These are phyloP conservation scores for Santalum album DNA, from an alignment of 164 flowering plant species.

Conservation along the genomic window DNA sequence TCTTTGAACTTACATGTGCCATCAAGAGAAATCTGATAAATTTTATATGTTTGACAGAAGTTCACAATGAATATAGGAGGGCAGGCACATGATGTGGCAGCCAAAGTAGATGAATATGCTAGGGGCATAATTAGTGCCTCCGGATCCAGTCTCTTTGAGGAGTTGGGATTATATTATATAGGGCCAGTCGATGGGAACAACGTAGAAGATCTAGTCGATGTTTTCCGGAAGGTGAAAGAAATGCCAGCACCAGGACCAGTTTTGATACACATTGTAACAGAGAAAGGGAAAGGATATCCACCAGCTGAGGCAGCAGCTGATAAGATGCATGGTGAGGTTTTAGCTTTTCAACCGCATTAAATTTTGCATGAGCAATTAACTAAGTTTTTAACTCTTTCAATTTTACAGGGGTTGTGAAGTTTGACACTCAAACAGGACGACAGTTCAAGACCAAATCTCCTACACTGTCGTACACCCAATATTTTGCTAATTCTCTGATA, in stretches of 20 bases:
- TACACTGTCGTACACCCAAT: slow-evolving; percentile 69
- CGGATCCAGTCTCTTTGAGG: slow-evolving; percentile 76
- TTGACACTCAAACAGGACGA: slow-evolving; percentile 67
- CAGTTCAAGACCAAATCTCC: slow-evolving; percentile 63
- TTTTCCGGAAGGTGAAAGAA: slow-evolving; percentile 60
- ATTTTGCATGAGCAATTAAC: too few relatives aligned
- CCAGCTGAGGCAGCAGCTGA: slow-evolving; percentile 91
- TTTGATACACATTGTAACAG: slow-evolving; percentile 78
- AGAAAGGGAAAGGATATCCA: slow-evolving; percentile 90
- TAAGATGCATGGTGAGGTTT: slow-evolving; percentile 76
- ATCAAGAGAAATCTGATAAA: slow-evolving; percentile 4
- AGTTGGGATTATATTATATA: slow-evolving; percentile 80
- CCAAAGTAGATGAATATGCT: slow-evolving; percentile 78
- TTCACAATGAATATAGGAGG: slow-evolving; percentile 74
- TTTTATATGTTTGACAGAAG: slow-evolving; percentile 23
- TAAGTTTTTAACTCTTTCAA: too few relatives aligned
- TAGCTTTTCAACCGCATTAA: too few relatives aligned
- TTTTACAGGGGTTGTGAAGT: slow-evolving; percentile 74
- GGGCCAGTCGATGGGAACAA: slow-evolving; percentile 93
- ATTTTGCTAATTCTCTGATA: slow-evolving; percentile 79
- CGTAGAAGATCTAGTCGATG: slow-evolving; percentile 55
- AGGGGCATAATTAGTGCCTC: slow-evolving; percentile 74
- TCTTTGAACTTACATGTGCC: not conserved
- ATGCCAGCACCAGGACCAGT: slow-evolving; percentile 90
- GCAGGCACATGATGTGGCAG: slow-evolving; percentile 62